Evolutionary conservation across 495 filamentous ascomycete genomes (phyloP).

Genomic region (Xylaria longipes): DNA sequence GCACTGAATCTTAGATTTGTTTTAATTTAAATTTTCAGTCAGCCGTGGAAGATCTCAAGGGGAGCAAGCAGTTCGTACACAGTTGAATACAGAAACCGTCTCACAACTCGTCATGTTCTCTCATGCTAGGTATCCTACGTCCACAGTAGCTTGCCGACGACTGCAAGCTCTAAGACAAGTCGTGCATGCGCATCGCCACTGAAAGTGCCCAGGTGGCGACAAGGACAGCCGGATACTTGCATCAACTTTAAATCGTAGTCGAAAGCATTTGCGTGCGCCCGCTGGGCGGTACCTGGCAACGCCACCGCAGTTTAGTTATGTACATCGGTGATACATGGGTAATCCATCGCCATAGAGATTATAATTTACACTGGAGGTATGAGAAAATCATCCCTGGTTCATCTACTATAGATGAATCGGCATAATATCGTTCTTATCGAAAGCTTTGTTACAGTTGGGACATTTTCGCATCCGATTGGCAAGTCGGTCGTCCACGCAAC

Average conservation of each 20-base stretch:
- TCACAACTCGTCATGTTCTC: neutral
- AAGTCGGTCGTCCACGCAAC: slow-evolving; percentile 86
- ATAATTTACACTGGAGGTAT: slow-evolving; percentile 36
- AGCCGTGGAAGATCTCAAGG: slow-evolving; percentile 2
- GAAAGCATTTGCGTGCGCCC: slow-evolving; percentile 12
- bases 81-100: slow-evolving; percentile 8
- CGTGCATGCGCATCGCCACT: neutral
- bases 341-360: slow-evolving; percentile 26
- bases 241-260: slow-evolving; percentile 8
- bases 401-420: slow-evolving; percentile 57
- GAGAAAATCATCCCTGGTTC: neutral
- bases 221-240: slow-evolving; percentile 3
- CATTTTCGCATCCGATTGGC: slow-evolving; percentile 91
- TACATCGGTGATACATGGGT: slow-evolving; percentile 37
- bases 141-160: slow-evolving; percentile 1
- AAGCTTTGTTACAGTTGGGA: slow-evolving; percentile 87
- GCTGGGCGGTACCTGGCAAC: neutral
- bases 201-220: neutral
- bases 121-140: slow-evolving; percentile 23
- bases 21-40: neutral
- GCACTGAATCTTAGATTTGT: neutral
- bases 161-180: slow-evolving; percentile 2
- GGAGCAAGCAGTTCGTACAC: neutral
- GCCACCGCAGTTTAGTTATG: slow-evolving; percentile 25
- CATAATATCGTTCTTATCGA: slow-evolving; percentile 89